phyloP scores from a whole-genome alignment of 1,284 basidiomycete species.

The Tranzscheliella williamsii region DNA sequence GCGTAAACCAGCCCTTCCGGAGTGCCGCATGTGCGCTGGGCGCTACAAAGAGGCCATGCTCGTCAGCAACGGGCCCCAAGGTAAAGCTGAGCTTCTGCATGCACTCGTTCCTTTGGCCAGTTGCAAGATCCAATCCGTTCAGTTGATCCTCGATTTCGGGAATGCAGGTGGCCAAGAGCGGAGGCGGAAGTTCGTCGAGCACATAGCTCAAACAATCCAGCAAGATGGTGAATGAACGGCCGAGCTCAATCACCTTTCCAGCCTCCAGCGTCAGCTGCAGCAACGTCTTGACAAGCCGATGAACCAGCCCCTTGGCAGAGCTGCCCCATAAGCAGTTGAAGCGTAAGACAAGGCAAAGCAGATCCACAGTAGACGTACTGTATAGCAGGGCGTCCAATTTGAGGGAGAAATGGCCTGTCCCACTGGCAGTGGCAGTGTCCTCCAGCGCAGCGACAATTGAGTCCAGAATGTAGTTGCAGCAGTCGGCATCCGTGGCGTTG shows the following conservation, averaged over 20 bases:
- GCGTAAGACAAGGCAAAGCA: slow-evolving; percentile 23
- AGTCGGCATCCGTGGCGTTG: slow-evolving; percentile 34
- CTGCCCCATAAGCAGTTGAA: slow-evolving; percentile 31
- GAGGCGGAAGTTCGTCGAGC: slow-evolving; percentile 33
- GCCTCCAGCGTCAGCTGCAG: slow-evolving; percentile 11
- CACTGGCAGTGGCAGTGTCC: not conserved
- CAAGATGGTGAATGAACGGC: slow-evolving; percentile 3
- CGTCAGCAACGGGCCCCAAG: slow-evolving; percentile 6
- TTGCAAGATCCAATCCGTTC: slow-evolving; percentile 7
- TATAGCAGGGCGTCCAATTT: slow-evolving; percentile 1
- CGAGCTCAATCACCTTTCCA: slow-evolving; percentile 6
- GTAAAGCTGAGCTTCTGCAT: slow-evolving; percentile 11
- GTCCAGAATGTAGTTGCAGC: slow-evolving; percentile 15
- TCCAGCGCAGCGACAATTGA: slow-evolving; percentile 18
- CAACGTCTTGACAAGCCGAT: slow-evolving; percentile 16
- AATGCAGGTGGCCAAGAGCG: slow-evolving; percentile 4
- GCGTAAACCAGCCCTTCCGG: slow-evolving; percentile 19
- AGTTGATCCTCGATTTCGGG: slow-evolving; percentile 17
- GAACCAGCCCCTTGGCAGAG: slow-evolving; percentile 5
- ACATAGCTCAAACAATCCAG: slow-evolving; percentile 27
- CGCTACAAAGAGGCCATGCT: slow-evolving; percentile 9
- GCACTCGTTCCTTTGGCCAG: slow-evolving; percentile 5
- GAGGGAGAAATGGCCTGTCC: not conserved
- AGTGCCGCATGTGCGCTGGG: slow-evolving; percentile 16
- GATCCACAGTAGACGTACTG: slow-evolving; percentile 3